Conservation (phyloP, 306 rosid genomes). For the Cicer judaicum region DNA sequence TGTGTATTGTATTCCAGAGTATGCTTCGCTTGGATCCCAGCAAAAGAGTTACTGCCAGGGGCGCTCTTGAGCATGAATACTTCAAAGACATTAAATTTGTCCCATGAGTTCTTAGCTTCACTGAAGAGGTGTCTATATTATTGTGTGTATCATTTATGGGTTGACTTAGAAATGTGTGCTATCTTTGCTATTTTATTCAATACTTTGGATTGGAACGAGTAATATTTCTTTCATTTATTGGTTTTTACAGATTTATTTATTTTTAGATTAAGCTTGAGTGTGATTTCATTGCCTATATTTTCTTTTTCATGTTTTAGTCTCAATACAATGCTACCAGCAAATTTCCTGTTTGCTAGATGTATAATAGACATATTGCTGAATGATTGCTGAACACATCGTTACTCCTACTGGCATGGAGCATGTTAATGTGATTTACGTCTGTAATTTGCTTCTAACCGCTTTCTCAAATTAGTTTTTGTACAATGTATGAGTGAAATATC, state of each 20-base stretch:
- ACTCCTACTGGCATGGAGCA: neutral
- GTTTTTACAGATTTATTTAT: conserved; percentile 39
- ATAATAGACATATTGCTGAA: conserved; percentile 15
- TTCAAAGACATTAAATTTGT: conserved; percentile 85
- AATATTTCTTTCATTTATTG: conserved; percentile 49
- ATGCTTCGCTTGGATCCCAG: conserved; percentile 98
- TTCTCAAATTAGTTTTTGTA: neutral
- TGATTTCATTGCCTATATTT: conserved; percentile 35
- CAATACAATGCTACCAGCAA: conserved; percentile 38
- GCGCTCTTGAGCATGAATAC: conserved; percentile 96
- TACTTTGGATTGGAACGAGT: conserved; percentile 44
- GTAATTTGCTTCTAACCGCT: conserved; percentile 18
- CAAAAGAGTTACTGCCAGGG: conserved; percentile 89
- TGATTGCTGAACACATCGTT: conserved; percentile 34
- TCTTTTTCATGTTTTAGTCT: conserved; percentile 15
- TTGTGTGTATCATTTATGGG: conserved; percentile 57
- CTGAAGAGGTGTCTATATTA: conserved; percentile 65
- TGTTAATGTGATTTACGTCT: conserved; percentile 28
- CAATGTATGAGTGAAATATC: neutral
- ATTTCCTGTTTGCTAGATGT: conserved; percentile 43
- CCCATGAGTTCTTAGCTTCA: conserved; percentile 57
- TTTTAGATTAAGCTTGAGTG: conserved; percentile 42
- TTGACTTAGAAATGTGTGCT: conserved; percentile 62
- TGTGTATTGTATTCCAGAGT: conserved; percentile 60
- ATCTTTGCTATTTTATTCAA: conserved; percentile 42